Conservation (phyloP, 345 rosid species). For the Syzygium oleosum region DNA sequence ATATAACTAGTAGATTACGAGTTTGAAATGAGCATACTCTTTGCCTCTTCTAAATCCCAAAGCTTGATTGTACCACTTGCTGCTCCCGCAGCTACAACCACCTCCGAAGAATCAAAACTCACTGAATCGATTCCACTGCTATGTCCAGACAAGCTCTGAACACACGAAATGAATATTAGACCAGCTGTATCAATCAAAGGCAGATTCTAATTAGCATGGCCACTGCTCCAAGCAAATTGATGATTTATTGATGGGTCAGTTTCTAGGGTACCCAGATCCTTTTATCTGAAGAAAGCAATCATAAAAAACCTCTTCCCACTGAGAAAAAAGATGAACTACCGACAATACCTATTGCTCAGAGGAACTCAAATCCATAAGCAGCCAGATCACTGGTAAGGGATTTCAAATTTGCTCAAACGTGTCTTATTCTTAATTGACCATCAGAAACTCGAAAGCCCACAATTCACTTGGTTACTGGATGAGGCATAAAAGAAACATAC, state of each 20-base stretch:
- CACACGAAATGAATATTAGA: background rate
- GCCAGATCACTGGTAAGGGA: background rate
- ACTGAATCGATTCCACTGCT: constrained; percentile 96
- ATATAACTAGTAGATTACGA: background rate
- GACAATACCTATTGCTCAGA: background rate
- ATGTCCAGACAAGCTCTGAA: constrained; percentile 95
- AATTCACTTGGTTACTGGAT: background rate
- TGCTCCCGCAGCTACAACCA: constrained; percentile 93
- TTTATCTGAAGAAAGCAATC: background rate
- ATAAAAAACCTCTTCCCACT: background rate
- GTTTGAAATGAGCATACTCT: constrained; percentile 46
- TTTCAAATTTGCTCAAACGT: background rate
- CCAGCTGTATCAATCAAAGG: background rate
- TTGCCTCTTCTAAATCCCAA: constrained; percentile 99
- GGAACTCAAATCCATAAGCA: background rate
- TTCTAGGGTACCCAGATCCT: background rate
- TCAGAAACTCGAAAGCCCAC: background rate
- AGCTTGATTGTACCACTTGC: constrained; percentile 96
- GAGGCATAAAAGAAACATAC: background rate
- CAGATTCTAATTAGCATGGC: background rate
- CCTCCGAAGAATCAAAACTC: constrained; percentile 91
- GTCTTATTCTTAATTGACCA: background rate
- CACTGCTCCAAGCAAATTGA: background rate
- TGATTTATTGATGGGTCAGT: background rate
- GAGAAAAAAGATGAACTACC: background rate